Evolutionary conservation across 768 basidiomycete genomes (phyloP).

Genomic region (Naganishia vaughanmartiniae): DNA sequence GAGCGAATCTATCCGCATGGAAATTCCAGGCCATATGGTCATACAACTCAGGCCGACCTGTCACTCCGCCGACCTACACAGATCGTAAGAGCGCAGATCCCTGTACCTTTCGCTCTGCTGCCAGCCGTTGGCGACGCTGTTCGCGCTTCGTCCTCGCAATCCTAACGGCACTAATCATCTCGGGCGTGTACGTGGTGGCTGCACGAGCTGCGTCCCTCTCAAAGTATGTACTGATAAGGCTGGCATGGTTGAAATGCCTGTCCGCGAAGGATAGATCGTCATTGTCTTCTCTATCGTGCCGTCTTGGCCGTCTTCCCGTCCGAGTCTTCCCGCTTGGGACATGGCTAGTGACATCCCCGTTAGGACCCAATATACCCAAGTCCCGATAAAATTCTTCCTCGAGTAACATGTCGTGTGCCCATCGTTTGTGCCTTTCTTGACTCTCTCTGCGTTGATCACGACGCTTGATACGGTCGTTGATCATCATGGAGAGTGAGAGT

Average conservation of each 20-base stretch:
- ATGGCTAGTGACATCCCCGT: too few species aligned
- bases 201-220: slow-evolving; percentile 15
- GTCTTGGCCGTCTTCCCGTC: not conserved
- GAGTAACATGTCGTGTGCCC: slow-evolving; percentile 35
- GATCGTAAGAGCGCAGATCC: too few species aligned
- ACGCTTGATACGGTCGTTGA: slow-evolving; percentile 57
- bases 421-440: slow-evolving; percentile 30
- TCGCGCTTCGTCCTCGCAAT: slow-evolving; percentile 1
- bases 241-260: slow-evolving; percentile 7
- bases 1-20: too few species aligned
- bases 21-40: too few species aligned
- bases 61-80: too few species aligned
- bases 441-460: slow-evolving; percentile 57
- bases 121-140: not conserved
- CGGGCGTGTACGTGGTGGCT: slow-evolving; percentile 1
- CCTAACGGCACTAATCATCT: slow-evolving; percentile 18
- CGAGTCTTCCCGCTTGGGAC: not conserved
- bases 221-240: slow-evolving; percentile 12
- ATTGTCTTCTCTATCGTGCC: not conserved
- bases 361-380: slow-evolving; percentile 2
- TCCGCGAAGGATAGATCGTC: slow-evolving; percentile 11
- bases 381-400: slow-evolving; percentile 41
- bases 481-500: slow-evolving; percentile 66
- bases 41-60: too few species aligned
- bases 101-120: not conserved